Conservation (phyloP, 2,329 filamentous ascomycete species). For the Mycogone perniciosa region DNA sequence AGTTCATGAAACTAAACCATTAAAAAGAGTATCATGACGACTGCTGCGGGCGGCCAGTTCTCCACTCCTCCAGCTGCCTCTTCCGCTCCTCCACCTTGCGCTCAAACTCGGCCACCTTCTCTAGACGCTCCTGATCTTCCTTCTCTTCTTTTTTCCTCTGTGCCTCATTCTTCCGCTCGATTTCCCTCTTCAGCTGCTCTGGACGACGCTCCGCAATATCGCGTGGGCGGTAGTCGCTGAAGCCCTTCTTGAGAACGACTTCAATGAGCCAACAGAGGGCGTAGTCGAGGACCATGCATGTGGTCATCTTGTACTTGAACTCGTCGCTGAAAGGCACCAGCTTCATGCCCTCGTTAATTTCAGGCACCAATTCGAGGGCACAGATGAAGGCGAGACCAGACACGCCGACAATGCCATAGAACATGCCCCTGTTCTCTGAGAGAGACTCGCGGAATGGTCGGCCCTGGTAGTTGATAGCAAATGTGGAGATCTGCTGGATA, state of each 20-base stretch:
- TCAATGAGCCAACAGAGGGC: slow-evolving; percentile 82
- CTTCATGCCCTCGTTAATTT: slow-evolving; percentile 88
- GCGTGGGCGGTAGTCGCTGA: slow-evolving; percentile 87
- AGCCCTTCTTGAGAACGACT: slow-evolving; percentile 73
- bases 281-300: slow-evolving; percentile 83
- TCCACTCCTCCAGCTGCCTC: slow-evolving; percentile 43
- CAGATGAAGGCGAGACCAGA: slow-evolving; percentile 88
- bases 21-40: slow-evolving; percentile 1
- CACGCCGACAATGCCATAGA: slow-evolving; percentile 88
- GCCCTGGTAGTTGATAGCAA: slow-evolving; percentile 98
- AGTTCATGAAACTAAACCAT: not conserved
- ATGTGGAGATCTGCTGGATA: slow-evolving; percentile 98
- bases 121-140: slow-evolving; percentile 45
- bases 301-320: slow-evolving; percentile 83
- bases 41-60: slow-evolving; percentile 27
- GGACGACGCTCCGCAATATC: slow-evolving; percentile 83
- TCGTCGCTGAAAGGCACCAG: slow-evolving; percentile 83
- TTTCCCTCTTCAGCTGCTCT: slow-evolving; percentile 78
- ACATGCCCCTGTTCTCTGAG: slow-evolving; percentile 95
- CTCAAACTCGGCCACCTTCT: slow-evolving; percentile 56
- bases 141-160: slow-evolving; percentile 42
- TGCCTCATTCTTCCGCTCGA: slow-evolving; percentile 57
- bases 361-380: slow-evolving; percentile 90
- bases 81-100: slow-evolving; percentile 47
- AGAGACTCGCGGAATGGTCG: slow-evolving; percentile 95